Percentiles rank a stretch among this genome's conserved stretches.
Conservation (phyloP, 169 alveolate genomes). For the Eimeria maxima region DNA sequence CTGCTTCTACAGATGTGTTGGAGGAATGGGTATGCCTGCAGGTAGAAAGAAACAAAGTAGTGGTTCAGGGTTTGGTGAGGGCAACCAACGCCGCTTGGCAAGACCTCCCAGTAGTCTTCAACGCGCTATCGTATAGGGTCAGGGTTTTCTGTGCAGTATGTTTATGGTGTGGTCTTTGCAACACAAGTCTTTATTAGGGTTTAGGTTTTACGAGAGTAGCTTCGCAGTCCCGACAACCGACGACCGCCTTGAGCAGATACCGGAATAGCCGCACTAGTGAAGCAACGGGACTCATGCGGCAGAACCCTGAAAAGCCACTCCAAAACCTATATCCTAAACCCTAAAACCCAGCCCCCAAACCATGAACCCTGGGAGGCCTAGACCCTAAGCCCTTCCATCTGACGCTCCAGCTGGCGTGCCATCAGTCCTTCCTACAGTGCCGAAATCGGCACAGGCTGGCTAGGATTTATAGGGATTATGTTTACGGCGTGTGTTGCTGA, state of each 20-base stretch:
- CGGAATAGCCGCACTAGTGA: slow-evolving; percentile 71
- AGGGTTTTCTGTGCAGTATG: not conserved
- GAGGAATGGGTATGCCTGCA: slow-evolving; percentile 51
- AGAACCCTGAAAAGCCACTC: not conserved
- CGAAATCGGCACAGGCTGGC: not conserved
- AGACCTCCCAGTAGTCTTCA: not conserved
- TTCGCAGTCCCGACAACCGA: slow-evolving; percentile 61
- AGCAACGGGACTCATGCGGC: slow-evolving; percentile 74
- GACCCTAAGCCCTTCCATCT: not conserved
- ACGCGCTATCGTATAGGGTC: not conserved
- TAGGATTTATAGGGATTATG: slow-evolving; percentile 21
- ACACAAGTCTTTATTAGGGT: not conserved
- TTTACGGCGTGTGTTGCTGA: slow-evolving; percentile 17
- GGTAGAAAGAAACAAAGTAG: not conserved
- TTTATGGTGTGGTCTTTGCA: slow-evolving; percentile 9
- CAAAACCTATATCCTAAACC: slow-evolving; percentile 34
- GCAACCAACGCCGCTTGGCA: not conserved
- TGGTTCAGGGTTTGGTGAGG: slow-evolving; percentile 1
- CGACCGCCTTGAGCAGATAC: slow-evolving; percentile 76
- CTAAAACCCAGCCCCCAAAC: not conserved
- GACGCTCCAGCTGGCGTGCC: not conserved
- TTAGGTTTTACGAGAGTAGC: slow-evolving; percentile 48
- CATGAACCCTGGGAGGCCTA: not conserved
- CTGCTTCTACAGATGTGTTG: slow-evolving; percentile 44
- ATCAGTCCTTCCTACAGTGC: not conserved